Conservation (phyloP, 805 yeast genomes). For the Metschnikowia cubensis region DNA sequence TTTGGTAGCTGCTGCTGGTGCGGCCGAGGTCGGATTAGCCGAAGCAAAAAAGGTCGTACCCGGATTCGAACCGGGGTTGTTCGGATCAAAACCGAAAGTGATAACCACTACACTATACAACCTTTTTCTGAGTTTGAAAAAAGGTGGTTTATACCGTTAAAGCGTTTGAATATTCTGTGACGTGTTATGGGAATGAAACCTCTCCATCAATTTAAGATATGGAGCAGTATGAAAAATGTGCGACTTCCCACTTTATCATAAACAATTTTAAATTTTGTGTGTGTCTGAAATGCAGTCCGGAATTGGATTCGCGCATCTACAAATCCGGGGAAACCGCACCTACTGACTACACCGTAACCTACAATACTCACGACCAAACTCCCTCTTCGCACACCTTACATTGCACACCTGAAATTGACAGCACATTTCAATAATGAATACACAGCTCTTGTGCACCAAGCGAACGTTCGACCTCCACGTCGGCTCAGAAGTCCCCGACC, state of each 20-base stretch:
- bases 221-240: too few species aligned
- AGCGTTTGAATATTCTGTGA: accelerated
- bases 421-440: not conserved
- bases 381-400: too few species aligned
- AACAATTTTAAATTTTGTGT: too few species aligned
- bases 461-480: slow-evolving; percentile 1
- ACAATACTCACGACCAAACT: too few species aligned
- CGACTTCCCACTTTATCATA: too few species aligned
- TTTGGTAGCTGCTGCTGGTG: not conserved
- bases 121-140: slow-evolving; percentile 16
- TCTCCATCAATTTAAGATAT: too few species aligned
- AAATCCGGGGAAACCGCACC: too few species aligned
- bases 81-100: slow-evolving; percentile 79
- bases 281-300: too few species aligned
- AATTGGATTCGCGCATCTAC: too few species aligned
- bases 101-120: slow-evolving; percentile 76
- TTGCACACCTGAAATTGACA: not conserved
- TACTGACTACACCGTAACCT: too few species aligned
- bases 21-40: not conserved
- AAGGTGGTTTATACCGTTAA: too few species aligned
- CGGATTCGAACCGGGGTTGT: slow-evolving; percentile 86
- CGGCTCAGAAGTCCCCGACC: not conserved
- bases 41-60: slow-evolving; percentile 55
- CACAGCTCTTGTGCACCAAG: not conserved
- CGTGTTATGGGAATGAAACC: too few species aligned